Evolutionary conservation across 805 yeast genomes (phyloP), one percentile per base, ranked within the genome.

Genomic region (Kuraishia ogatae): DNA sequence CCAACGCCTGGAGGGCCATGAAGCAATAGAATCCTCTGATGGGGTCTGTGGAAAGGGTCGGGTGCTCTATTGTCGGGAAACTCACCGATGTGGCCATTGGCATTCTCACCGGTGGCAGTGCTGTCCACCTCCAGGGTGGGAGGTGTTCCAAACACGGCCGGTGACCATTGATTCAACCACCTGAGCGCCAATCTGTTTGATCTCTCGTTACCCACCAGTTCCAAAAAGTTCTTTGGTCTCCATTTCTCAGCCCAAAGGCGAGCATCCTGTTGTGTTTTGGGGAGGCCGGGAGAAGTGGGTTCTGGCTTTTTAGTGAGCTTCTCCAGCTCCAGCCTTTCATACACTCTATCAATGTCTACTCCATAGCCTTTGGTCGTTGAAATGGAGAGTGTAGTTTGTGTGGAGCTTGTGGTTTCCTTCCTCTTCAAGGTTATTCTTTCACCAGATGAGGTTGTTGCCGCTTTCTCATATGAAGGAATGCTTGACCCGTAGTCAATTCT

Each of bases 1-100:
- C 99, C 99, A 19, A 87, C 77, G 1, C 99, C 99, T 0, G 97
- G 91, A 0, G 97, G 94, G 0, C 99, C 99, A 65, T 86, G 90
- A 11, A 94, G 78, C 48, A 94, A 71, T 21, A 94, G 65, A 0
- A 94, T 76, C 59, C 82, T 85, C 53, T 78, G 77, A 17, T 67
- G 71, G 0, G 92, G 92, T 55, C 92, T 71, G 28, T 78, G 74
- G 48, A 78, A 73, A 0, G 81, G 80, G 63, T 85, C 90, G 1
- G 56, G 49, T 4, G 58, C 59, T 2, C 58, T 58, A 26, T 54
- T 52, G 21, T 55, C 48, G 11, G 57, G 43, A 17, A 35, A 56
- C 51, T 53, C 54, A 23, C 52, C 10, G 29, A 26, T 26, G 29
- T 6, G 29, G 10, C 29, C 29, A 26, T 26, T 26, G 29, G 8